phyloP scores from a whole-genome alignment of 2,329 filamentous ascomycete species.

The Colletotrichum somersetense region DNA sequence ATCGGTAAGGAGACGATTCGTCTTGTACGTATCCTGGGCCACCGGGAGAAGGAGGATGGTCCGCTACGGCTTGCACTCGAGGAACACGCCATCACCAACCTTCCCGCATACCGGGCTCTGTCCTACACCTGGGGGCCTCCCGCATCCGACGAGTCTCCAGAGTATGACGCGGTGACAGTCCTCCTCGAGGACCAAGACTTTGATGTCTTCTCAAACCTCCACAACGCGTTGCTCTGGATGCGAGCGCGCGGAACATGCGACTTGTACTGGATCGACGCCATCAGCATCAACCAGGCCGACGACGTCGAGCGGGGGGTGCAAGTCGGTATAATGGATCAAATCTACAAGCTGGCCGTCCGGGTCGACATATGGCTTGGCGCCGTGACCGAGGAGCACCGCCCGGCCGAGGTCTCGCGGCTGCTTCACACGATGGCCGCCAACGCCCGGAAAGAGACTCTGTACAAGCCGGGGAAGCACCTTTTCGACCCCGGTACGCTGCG shows the following conservation, averaged over 20 bases:
- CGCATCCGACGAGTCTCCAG: neutral
- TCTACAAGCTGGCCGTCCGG: conserved; percentile 39
- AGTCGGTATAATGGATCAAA: conserved; percentile 42
- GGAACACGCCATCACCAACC: conserved; percentile 19
- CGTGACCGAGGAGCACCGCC: conserved; percentile 17
- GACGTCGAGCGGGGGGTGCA: conserved; percentile 31
- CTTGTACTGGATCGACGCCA: conserved; percentile 42
- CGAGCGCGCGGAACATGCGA: conserved; percentile 7
- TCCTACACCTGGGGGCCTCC: conserved; percentile 35
- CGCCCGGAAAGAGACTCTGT: neutral
- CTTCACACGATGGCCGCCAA: conserved; percentile 26
- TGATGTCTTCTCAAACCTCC: conserved; percentile 12
- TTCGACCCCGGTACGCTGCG: conserved; percentile 11
- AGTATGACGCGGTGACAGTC: neutral
- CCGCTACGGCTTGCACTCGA: conserved; percentile 17
- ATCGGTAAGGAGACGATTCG: conserved; percentile 24
- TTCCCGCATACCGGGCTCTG: conserved; percentile 26
- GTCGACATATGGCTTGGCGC: conserved; percentile 42
- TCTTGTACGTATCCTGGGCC: conserved; percentile 17
- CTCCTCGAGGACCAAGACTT: conserved; percentile 4
- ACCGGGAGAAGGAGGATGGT: neutral
- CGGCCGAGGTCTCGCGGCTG: conserved; percentile 16
- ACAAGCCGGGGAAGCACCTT: neutral
- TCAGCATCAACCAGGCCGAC: conserved; percentile 41
- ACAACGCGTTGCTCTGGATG: conserved; percentile 29